These are phyloP conservation scores for Maudiozyma barnettii DNA, from an alignment of 805 yeast genomes.

Conservation along the genomic window DNA sequence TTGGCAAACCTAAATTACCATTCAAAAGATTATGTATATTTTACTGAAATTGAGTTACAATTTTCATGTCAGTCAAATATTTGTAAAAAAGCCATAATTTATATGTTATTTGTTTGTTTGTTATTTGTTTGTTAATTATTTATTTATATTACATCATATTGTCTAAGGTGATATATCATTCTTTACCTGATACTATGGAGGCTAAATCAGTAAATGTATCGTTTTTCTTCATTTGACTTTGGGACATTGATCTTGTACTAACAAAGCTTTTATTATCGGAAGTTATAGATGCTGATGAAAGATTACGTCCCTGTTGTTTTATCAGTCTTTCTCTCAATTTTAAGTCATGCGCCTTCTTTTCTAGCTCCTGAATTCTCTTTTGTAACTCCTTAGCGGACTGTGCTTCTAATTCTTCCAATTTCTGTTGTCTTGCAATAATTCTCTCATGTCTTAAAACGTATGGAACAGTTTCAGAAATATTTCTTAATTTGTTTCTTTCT, in stretches of 20 bases:
- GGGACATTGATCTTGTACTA: constrained; percentile 3
- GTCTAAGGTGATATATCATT: not conserved
- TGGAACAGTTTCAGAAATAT: constrained; percentile 78
- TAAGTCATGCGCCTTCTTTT: constrained; percentile 62
- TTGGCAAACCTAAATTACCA: too few relatives aligned
- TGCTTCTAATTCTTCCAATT: constrained; percentile 69
- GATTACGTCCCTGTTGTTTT: constrained; percentile 13
- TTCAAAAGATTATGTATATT: too few relatives aligned
- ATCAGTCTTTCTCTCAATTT: constrained; percentile 54
- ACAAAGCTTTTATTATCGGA: constrained; percentile 5
- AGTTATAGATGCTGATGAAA: constrained; percentile 13
- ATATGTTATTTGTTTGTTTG: too few relatives aligned
- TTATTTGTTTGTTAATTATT: not conserved
- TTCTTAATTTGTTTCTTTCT: constrained; percentile 57
- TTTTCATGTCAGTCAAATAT: too few relatives aligned
- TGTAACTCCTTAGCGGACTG: constrained; percentile 68
- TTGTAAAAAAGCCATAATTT: too few relatives aligned
- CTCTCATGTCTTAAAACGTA: constrained; percentile 71
- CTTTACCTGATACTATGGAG: constrained; percentile 29
- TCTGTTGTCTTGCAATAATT: constrained; percentile 63
- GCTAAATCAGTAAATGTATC: constrained; percentile 49
- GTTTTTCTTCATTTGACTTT: constrained; percentile 35
- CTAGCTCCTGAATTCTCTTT: constrained; percentile 64
- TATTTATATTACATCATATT: not conserved
- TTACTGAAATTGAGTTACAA: too few relatives aligned